Conservation (phyloP, 1,284 basidiomycete species). For the Wolfiporia cocos region DNA sequence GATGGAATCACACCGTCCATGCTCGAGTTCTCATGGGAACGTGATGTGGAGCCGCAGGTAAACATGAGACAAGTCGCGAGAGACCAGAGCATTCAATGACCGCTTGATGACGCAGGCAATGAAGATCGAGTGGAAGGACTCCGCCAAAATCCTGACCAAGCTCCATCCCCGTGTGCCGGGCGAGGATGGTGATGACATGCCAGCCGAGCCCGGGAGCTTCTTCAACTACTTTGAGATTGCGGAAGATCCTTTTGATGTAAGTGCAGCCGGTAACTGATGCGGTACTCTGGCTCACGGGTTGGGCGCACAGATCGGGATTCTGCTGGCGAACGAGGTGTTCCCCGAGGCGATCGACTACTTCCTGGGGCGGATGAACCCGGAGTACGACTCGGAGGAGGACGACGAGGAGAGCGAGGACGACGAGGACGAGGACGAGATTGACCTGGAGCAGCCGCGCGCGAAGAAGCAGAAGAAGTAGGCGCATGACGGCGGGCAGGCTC, state of each 20-base stretch:
- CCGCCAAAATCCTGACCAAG: constrained; percentile 70
- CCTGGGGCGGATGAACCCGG: constrained; percentile 53
- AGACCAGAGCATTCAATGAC: constrained; percentile 1
- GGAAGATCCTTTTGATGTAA: constrained; percentile 61
- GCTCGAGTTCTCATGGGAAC: constrained; percentile 75
- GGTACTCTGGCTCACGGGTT: constrained; percentile 5
- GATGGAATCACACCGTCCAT: constrained; percentile 70
- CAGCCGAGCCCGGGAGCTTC: constrained; percentile 73
- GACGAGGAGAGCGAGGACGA: constrained; percentile 60
- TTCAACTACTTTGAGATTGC: constrained; percentile 81
- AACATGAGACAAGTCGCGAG: constrained; percentile 20
- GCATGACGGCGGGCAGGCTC: constrained; percentile 28
- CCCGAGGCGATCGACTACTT: constrained; percentile 75
- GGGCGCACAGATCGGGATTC: constrained; percentile 52
- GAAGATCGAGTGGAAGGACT: constrained; percentile 80
- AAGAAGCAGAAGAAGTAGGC: constrained; percentile 61
- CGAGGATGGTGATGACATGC: constrained; percentile 51
- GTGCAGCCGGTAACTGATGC: constrained; percentile 23
- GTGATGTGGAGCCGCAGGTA: constrained; percentile 62
- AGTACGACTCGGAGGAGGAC: constrained; percentile 57
- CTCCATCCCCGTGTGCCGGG: constrained; percentile 62
- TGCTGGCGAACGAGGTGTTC: constrained; percentile 72
- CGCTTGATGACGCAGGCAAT: constrained; percentile 34
- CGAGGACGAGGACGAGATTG: constrained; percentile 74
- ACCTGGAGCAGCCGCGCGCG: constrained; percentile 70